A percentile compares a stretch with the other conserved stretches of the same genome.
These are phyloP conservation scores for Elongisporangium prolatum DNA, from an alignment of 352 stramenopile species.

Conservation along the genomic window DNA sequence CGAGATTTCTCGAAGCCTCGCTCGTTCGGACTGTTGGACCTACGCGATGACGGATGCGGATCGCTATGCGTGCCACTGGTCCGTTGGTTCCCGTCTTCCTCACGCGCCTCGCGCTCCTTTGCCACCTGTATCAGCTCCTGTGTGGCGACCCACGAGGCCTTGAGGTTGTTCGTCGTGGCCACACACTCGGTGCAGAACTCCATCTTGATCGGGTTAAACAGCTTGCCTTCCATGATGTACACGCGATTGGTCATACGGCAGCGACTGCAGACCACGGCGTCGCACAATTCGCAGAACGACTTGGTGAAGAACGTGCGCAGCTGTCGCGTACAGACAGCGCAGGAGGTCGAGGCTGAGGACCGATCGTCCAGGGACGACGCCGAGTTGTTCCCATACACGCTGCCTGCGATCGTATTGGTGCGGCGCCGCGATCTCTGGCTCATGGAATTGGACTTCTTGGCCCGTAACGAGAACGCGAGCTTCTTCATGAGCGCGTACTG, in stretches of 20 bases:
- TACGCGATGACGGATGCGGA: not conserved
- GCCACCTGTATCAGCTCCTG: constrained; percentile 27
- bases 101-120: not conserved
- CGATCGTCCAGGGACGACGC: constrained; percentile 3
- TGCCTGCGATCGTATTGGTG: constrained; percentile 3
- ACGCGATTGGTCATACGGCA: constrained; percentile 46
- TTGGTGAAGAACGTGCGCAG: constrained; percentile 19
- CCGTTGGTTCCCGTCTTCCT: constrained; percentile 5
- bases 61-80: not conserved
- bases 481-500: constrained; percentile 74
- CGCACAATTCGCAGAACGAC: constrained; percentile 26
- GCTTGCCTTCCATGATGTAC: constrained; percentile 29
- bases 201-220: constrained; percentile 62
- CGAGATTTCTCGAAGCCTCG: constrained; percentile 2
- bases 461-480: constrained; percentile 49
- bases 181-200: constrained; percentile 60
- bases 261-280: constrained; percentile 29
- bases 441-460: constrained; percentile 18
- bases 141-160: constrained; percentile 43
- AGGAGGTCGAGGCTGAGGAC: constrained; percentile 11
- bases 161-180: constrained; percentile 32
- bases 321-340: constrained; percentile 16
- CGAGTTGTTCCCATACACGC: not conserved
- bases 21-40: not conserved
- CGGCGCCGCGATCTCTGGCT: constrained; percentile 11